These are phyloP conservation scores for Basipetospora chlamydospora DNA, from an alignment of 2,329 filamentous ascomycete genomes.

Conservation along the genomic window DNA sequence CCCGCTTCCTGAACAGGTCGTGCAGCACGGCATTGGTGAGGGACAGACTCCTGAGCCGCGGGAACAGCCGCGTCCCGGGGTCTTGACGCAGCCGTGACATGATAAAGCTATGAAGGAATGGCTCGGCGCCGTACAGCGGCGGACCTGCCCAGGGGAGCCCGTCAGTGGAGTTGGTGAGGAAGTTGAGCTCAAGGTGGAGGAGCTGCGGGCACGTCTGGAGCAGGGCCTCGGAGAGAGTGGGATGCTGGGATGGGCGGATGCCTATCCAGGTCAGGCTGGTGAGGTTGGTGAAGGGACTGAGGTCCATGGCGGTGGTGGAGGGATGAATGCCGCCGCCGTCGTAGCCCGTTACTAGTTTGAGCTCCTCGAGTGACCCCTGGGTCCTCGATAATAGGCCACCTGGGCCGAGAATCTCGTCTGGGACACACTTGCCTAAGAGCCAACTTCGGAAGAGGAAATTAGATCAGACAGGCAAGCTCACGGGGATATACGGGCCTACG, in stretches of 20 bases:
- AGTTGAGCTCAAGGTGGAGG: conserved; percentile 1
- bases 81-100: not conserved
- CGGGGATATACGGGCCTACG: not conserved
- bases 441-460: not conserved
- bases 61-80: not conserved
- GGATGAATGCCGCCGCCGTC: conserved; percentile 1
- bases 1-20: not conserved
- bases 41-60: not conserved
- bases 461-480: not conserved
- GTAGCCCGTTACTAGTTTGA: conserved; percentile 1
- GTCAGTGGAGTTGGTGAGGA: not conserved
- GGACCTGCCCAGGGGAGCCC: not conserved
- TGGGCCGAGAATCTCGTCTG: not conserved
- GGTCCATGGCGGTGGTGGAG: not conserved
- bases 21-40: not conserved
- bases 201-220: not conserved
- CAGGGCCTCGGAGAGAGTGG: not conserved
- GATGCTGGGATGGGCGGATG: conserved; percentile 1
- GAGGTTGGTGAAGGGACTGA: not conserved
- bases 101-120: not conserved
- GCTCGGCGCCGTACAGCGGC: not conserved
- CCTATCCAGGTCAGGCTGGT: conserved; percentile 2
- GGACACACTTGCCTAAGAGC: not conserved
- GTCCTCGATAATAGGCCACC: not conserved
- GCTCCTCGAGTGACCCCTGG: conserved; percentile 2